Percentiles rank a stretch among this genome's conserved stretches.
Evolutionary conservation across 75 land plant genomes (phyloP).

Genomic region (Sequoia sempervirens): DNA sequence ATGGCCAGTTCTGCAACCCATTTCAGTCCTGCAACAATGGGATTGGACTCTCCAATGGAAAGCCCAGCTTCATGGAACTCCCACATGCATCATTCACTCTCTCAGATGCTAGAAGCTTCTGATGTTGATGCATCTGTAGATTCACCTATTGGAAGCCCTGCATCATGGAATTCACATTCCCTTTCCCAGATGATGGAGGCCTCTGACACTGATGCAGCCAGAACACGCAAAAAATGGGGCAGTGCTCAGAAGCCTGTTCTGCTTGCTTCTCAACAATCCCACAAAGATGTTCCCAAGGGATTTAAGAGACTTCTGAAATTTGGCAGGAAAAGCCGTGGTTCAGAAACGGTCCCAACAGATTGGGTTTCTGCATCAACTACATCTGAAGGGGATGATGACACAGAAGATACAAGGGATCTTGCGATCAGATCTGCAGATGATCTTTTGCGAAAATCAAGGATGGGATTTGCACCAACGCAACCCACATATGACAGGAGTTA

Average conservation of each 20-base stretch:
- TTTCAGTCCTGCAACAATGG: conserved; percentile 4
- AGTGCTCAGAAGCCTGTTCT: conserved; percentile 46
- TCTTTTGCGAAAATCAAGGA: conserved; percentile 55
- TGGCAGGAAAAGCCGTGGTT: conserved; percentile 70
- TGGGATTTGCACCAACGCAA: conserved; percentile 29
- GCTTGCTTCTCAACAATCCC: conserved; percentile 25
- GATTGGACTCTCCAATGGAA: conserved; percentile 59
- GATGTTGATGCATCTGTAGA: conserved; percentile 60
- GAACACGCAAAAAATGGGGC: conserved; percentile 9
- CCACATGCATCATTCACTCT: conserved; percentile 37
- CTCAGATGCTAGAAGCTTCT: conserved; percentile 50
- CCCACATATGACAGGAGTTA: conserved; percentile 18
- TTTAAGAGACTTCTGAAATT: conserved; percentile 87
- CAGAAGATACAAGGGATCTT: conserved; percentile 60
- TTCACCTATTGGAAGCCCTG: conserved; percentile 76
- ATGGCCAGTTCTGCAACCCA: conserved; percentile 4
- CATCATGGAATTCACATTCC: conserved; percentile 59
- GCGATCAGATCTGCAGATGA: conserved; percentile 56
- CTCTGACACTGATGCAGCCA: background rate
- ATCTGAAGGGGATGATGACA: conserved; percentile 94
- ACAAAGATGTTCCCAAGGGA: conserved; percentile 73
- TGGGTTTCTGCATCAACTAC: conserved; percentile 80
- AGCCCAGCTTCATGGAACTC: conserved; percentile 79
- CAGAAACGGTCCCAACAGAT: conserved; percentile 46
- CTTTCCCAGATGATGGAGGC: conserved; percentile 1